phyloP scores from a whole-genome alignment of 768 basidiomycete genomes.

The Dictyophora rubrovolvata region DNA sequence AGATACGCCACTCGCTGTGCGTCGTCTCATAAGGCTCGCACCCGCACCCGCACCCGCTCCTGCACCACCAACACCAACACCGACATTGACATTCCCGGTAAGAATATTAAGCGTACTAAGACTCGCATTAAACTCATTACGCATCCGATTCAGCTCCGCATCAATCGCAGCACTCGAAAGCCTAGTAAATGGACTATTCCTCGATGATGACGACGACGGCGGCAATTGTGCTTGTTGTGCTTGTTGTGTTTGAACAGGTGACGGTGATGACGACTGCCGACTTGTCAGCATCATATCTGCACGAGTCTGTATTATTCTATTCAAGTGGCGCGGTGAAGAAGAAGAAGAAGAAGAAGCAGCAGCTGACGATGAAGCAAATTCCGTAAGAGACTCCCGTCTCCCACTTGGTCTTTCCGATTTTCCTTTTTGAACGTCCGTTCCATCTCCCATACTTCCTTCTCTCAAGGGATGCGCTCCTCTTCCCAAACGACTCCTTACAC shows the following conservation, averaged over 20 bases:
- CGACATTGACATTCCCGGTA: slow-evolving; percentile 33
- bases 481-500: slow-evolving; percentile 11
- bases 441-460: slow-evolving; percentile 3
- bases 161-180: slow-evolving; percentile 40
- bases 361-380: slow-evolving; percentile 6
- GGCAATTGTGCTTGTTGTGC: slow-evolving; percentile 13
- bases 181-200: slow-evolving; percentile 43
- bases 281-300: slow-evolving; percentile 15
- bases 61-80: slow-evolving; percentile 9
- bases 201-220: slow-evolving; percentile 37
- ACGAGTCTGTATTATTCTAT: slow-evolving; percentile 1
- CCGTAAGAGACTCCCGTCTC: slow-evolving; percentile 20
- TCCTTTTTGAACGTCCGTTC: background rate
- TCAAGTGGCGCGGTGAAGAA: no score
- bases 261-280: slow-evolving; percentile 9
- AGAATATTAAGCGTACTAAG: slow-evolving; percentile 18
- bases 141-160: slow-evolving; percentile 53
- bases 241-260: no score
- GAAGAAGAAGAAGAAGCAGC: no score
- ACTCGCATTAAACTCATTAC: slow-evolving; percentile 54
- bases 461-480: slow-evolving; percentile 8
- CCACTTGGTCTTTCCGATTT: background rate
- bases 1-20: background rate
- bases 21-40: background rate
- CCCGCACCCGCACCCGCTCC: slow-evolving; percentile 37